Base-by-base conservation (phyloP, 2,329 filamentous ascomycete species). In the Aureobasidium sp. region DNA sequence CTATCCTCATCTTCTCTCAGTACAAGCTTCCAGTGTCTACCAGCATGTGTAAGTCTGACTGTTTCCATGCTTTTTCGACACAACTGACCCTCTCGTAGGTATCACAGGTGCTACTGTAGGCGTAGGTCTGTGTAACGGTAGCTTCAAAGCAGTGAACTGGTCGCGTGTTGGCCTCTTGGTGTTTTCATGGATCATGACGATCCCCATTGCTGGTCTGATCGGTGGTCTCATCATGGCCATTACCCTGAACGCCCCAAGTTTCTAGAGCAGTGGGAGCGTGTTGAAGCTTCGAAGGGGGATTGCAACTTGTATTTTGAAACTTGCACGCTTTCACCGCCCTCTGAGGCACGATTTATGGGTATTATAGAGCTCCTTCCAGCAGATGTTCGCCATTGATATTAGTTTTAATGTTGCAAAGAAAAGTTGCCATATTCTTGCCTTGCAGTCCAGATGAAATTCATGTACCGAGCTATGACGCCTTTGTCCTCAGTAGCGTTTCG, bases 21-120 rank as follows among this genome's bases (percentile, higher is more conserved):
- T 79, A 87, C 34, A 77, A 80, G 60, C 80, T 87, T 1, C 85
- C 85, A 2, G 79, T 87, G 36, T 86, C 84, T 1, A 87, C 85
- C 1, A 86, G 84, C 0, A 84, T 86, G 74, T 87, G 84, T 25
- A 47, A 17, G 39, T 22, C 17, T 7, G 20, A 5, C 20, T 20
- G 5, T 20, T 7, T n/a, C 36, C 11, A 39, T 5, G 11, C 39
- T 20, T 9, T n/a, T 12, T 15, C 8, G 39, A 22, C 3, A 22
- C 17, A 11, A 42, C 17, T 20, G 39, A n/a, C 15, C 6, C 39
- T 42, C 31, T 34, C 0, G 0, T 9, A 42, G 39, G 39, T 71
- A 85, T 85, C 68, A 84, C 80, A 48, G 84, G 84, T 52, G 80
- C 83, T 45, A 85, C 83, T 22, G 83, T 86, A 49, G 84, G 84